Percentiles rank a stretch among this genome's conserved stretches.
Evolutionary conservation across 495 filamentous ascomycete species (phyloP).

Genomic region (Xylaria acuta): DNA sequence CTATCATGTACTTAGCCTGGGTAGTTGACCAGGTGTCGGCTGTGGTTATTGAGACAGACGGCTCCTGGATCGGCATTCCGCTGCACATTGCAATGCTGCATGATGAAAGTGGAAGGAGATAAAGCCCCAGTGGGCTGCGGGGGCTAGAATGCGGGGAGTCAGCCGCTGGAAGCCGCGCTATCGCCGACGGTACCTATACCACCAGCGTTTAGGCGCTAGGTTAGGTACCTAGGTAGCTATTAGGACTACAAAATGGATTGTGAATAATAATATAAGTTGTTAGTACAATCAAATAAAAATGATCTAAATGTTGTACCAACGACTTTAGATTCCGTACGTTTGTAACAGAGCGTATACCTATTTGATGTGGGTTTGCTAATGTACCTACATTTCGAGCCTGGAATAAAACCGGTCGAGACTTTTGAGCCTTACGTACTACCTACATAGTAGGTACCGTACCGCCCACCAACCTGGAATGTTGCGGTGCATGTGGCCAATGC

Average conservation of each 20-base stretch:
- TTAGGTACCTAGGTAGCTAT: conserved; percentile 2
- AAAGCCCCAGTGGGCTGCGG: conserved; percentile 13
- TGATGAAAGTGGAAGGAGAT: conserved; percentile 16
- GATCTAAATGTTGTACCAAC: not conserved
- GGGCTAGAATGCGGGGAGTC: conserved; percentile 19
- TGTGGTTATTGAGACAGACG: not conserved
- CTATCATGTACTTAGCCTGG: too few relatives aligned
- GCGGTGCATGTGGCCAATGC: conserved; percentile 12
- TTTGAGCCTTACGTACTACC: too few relatives aligned
- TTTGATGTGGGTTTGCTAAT: not conserved
- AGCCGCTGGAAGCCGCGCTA: conserved; percentile 18
- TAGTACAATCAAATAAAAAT: too few relatives aligned
- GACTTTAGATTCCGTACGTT: not conserved
- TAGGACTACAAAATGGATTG: not conserved
- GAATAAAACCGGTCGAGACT: not conserved
- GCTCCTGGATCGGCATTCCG: conserved; percentile 20
- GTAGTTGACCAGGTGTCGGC: not conserved
- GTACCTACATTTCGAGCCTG: not conserved
- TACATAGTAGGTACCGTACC: not conserved
- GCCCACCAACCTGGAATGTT: not conserved
- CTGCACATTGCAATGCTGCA: not conserved
- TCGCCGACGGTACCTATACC: not conserved
- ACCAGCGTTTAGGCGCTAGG: too few relatives aligned
- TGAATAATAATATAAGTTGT: too few relatives aligned
- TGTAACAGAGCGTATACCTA: not conserved